These are phyloP conservation scores for Penicillium sclerotiorum DNA, from an alignment of 2,329 filamentous ascomycete species.

Conservation along the genomic window DNA sequence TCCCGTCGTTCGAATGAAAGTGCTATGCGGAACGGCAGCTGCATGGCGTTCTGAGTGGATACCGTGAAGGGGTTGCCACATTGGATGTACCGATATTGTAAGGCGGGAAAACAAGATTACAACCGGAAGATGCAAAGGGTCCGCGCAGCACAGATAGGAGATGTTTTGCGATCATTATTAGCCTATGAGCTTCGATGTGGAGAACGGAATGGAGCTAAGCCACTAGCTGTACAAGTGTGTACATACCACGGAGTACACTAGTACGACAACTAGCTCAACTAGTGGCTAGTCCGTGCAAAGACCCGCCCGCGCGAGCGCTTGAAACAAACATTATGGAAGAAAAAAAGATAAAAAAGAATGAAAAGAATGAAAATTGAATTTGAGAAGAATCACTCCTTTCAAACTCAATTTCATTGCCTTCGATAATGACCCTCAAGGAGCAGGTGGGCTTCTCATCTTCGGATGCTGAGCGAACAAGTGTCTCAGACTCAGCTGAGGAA, in stretches of 20 bases:
- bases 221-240: background rate
- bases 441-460: background rate
- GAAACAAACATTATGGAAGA: too few relatives aligned
- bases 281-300: too few relatives aligned
- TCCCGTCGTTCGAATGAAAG: too few relatives aligned
- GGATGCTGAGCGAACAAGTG: background rate
- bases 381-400: background rate
- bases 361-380: too few relatives aligned
- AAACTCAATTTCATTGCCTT: background rate
- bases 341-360: too few relatives aligned
- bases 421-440: background rate
- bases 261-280: too few relatives aligned
- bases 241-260: too few relatives aligned
- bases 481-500: constrained; percentile 9
- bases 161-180: background rate
- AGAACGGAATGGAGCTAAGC: background rate
- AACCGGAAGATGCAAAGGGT: background rate
- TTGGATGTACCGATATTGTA: background rate
- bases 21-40: too few relatives aligned
- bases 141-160: background rate
- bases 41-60: too few relatives aligned
- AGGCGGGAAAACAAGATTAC: background rate
- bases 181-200: background rate
- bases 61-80: background rate
- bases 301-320: too few relatives aligned